Conservation (phyloP, 345 rosid genomes). For the Eucalyptus marginata region DNA sequence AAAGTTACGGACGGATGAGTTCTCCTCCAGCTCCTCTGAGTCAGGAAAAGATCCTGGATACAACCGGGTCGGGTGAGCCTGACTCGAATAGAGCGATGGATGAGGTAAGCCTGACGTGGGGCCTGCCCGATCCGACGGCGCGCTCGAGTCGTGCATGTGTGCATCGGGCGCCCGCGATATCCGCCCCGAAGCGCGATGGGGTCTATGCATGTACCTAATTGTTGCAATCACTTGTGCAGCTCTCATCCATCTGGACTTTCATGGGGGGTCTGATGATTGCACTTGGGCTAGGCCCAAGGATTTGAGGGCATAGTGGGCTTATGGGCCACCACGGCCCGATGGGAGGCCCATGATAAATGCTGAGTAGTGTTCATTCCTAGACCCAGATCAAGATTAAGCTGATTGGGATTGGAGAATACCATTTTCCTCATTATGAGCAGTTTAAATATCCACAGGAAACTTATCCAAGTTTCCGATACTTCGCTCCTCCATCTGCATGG, state of each 20-base stretch:
- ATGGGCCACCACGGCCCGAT: not conserved
- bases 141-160: not conserved
- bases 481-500: too few species aligned
- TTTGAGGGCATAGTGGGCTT: not conserved
- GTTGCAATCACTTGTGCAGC: not conserved
- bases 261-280: not conserved
- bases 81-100: not conserved
- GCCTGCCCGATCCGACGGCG: not conserved
- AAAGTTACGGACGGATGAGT: not conserved
- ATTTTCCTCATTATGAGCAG: too few species aligned
- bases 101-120: not conserved
- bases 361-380: not conserved
- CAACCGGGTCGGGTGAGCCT: not conserved
- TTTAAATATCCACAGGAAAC: too few species aligned
- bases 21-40: not conserved
- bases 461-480: too few species aligned
- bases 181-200: not conserved
- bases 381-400: not conserved
- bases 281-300: not conserved
- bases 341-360: not conserved
- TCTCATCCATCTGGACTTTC: not conserved
- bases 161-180: not conserved
- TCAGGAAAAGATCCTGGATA: not conserved
- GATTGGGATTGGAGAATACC: not conserved
- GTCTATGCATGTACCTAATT: not conserved